phyloP scores from a whole-genome alignment of 1,284 basidiomycete genomes.

The Cryptococcus wingfieldii region DNA sequence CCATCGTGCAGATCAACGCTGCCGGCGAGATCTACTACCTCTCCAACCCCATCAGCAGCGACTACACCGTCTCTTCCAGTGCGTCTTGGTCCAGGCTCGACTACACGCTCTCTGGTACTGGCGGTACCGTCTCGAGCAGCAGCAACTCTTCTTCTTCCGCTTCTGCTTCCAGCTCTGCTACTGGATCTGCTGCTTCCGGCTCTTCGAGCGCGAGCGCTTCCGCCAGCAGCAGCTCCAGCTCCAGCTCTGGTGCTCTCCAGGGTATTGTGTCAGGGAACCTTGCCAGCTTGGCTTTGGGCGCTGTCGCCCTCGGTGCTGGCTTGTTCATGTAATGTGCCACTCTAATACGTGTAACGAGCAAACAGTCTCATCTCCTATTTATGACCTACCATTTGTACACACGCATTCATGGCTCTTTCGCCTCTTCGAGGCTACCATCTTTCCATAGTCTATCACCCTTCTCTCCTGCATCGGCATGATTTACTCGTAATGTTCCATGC shows the following conservation, averaged over 20 bases:
- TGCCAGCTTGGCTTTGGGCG: too few relatives aligned
- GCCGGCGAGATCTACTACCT: slow-evolving; percentile 65
- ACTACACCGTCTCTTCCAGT: slow-evolving; percentile 40
- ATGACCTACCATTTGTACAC: too few relatives aligned
- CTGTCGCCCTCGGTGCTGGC: too few relatives aligned
- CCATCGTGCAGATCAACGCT: slow-evolving; percentile 71
- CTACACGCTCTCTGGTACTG: slow-evolving; percentile 31
- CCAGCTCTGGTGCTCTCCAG: slow-evolving; percentile 1
- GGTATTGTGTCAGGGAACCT: too few relatives aligned
- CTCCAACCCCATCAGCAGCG: slow-evolving; percentile 52
- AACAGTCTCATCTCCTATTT: too few relatives aligned
- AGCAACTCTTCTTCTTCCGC: slow-evolving; percentile 6
- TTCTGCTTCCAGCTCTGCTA: slow-evolving; percentile 11
- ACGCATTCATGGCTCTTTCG: too few relatives aligned
- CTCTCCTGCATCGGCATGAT: too few relatives aligned
- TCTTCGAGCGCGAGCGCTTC: slow-evolving; percentile 8
- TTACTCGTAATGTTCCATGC: too few relatives aligned
- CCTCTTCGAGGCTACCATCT: too few relatives aligned
- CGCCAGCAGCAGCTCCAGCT: slow-evolving; percentile 4
- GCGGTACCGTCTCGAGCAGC: slow-evolving; percentile 14
- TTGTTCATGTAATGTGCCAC: too few relatives aligned
- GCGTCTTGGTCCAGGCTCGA: slow-evolving; percentile 45
- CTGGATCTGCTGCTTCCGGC: slow-evolving; percentile 7
- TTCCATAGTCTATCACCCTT: too few relatives aligned
- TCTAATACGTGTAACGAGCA: not conserved